A percentile compares a stretch with the other conserved stretches of the same genome.
phyloP scores from a whole-genome alignment of 306 rosid species.

The Sechiopsis laciniata region DNA sequence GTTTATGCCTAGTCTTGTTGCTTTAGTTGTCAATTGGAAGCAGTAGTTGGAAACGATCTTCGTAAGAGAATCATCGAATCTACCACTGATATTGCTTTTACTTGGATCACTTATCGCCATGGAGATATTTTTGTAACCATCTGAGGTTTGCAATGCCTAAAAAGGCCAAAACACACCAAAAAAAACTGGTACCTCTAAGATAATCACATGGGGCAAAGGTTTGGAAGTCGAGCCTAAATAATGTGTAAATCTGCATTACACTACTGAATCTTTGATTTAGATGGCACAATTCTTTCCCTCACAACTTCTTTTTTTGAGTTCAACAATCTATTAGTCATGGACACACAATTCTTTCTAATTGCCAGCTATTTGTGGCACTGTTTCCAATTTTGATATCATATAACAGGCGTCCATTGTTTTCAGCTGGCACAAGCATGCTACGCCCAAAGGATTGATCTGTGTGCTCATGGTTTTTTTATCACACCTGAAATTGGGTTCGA shows the following conservation, averaged over 20 bases:
- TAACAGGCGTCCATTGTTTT: slow-evolving; percentile 27
- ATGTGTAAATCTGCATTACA: not conserved
- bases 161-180: not conserved
- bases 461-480: slow-evolving; percentile 90
- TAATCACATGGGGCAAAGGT: not conserved
- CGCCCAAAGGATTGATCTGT: slow-evolving; percentile 73
- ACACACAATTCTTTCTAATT: not conserved
- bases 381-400: slow-evolving; percentile 19
- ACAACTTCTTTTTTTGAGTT: no score
- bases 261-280: not conserved
- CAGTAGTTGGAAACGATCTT: not conserved
- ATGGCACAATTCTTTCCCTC: slow-evolving; percentile 1
- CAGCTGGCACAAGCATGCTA: slow-evolving; percentile 86
- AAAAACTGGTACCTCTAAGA: not conserved
- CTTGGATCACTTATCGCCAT: no score
- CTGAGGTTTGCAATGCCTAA: not conserved
- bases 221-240: not conserved
- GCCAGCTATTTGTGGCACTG: not conserved
- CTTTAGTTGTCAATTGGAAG: not conserved
- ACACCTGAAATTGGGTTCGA: slow-evolving; percentile 83
- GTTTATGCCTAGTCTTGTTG: not conserved
- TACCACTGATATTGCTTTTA: no score
- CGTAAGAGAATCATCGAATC: no score
- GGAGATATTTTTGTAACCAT: no score
- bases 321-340: no score